Base-by-base conservation (phyloP, 441 rosid species). In the Euphorbia celastroides region DNA sequence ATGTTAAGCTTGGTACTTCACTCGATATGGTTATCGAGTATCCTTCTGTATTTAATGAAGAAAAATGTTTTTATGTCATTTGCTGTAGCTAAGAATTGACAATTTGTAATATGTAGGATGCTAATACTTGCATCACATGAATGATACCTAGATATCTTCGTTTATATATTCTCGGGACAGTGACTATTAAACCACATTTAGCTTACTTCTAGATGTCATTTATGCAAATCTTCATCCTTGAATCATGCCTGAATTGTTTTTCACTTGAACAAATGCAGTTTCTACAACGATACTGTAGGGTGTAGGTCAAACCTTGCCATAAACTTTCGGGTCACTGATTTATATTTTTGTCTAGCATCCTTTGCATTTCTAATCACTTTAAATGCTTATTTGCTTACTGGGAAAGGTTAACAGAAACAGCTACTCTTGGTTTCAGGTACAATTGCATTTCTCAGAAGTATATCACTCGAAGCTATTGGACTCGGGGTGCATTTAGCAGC, bases 401-500 rank as follows among this genome's bases (percentile, higher is more conserved):
- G n/a, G n/a, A n/a, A n/a, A n/a, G n/a, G 52, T 16, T 56, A 25
- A 38, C 19, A 19, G 17, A 27, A 22, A 25, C 7, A 10, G 36
- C 19, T 32, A 46, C 46, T 56, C 41, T 75, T 30, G 46, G 62
- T 75, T 75, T 20, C 83, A 96, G 99, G 99, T 69, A 86, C 96
- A 64, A 67, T 78, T 64, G 97, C 99, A 6, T 95, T 95, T 78
- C 96, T 92, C 64, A 88, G 86, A 79, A 93, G 98, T 74, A 77
- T 96, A 72, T 96, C 98, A 59, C 83, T 92, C 58, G 98, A 90
- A 87, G 99, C 96, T 36, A 88, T 92, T 80, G 96, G 92, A 55
- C 93, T 95, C 36, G 99, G 98, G 57, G 92, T 90, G 62, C 99
- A 96, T 86, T 80, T 96, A 76, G 93, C 99, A 69, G 98, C 96